Conservation (phyloP, 768 basidiomycete genomes). For the Coprinopsis cinerea region DNA sequence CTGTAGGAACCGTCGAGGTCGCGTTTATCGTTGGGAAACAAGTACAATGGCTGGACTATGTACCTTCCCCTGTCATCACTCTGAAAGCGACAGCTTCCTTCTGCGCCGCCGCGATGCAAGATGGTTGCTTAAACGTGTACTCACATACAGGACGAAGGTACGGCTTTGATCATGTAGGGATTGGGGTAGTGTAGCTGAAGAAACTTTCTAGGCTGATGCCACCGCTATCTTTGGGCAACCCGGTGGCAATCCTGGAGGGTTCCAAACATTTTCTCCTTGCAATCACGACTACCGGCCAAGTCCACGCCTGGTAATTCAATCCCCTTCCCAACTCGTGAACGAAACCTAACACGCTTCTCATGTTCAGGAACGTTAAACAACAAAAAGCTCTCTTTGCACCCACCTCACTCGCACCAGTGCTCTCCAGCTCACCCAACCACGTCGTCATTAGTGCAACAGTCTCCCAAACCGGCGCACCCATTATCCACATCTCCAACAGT, state of each 20-base stretch:
- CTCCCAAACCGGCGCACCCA: slow-evolving; percentile 73
- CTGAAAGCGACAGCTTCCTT: slow-evolving; percentile 60
- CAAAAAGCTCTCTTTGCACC: slow-evolving; percentile 61
- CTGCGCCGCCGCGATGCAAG: slow-evolving; percentile 72
- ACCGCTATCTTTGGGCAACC: slow-evolving; percentile 63
- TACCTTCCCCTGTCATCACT: slow-evolving; percentile 65
- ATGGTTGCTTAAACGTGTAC: slow-evolving; percentile 80
- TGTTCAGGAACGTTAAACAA: slow-evolving; percentile 70
- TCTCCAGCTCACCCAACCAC: slow-evolving; percentile 50
- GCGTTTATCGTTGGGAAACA: slow-evolving; percentile 57
- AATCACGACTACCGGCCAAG: slow-evolving; percentile 63
- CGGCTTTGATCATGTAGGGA: slow-evolving; percentile 15
- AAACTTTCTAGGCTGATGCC: slow-evolving; percentile 62
- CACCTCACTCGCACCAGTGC: slow-evolving; percentile 52
- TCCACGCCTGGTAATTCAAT: slow-evolving; percentile 66
- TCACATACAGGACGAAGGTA: slow-evolving; percentile 80
- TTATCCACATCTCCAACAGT: slow-evolving; percentile 75
- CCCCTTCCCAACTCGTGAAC: not conserved
- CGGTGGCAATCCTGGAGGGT: slow-evolving; percentile 64
- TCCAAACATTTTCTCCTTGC: slow-evolving; percentile 60
- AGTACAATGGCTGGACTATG: slow-evolving; percentile 86
- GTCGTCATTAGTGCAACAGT: slow-evolving; percentile 60
- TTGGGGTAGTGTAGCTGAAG: slow-evolving; percentile 2
- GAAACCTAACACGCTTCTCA: slow-evolving; percentile 2
- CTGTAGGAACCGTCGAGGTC: slow-evolving; percentile 61